Base-by-base conservation (phyloP, 176 grass and related monocot species). In the Triticum turgidum region DNA sequence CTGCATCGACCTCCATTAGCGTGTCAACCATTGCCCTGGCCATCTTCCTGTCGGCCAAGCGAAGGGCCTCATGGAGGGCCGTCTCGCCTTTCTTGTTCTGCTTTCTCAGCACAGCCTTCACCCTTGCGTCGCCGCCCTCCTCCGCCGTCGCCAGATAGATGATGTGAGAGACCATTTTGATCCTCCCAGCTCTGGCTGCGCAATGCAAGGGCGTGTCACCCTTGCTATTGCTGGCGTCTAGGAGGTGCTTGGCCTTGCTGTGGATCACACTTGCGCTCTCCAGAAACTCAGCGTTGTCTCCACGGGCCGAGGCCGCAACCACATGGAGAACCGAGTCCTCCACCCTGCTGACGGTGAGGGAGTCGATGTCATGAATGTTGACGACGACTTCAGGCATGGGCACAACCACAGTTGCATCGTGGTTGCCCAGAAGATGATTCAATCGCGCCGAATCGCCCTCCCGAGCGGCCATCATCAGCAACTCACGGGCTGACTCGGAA, bases 151-250 rank as follows among this genome's bases (percentile, higher is more conserved):
- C 61, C 18, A 66, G 61, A 9, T 11, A 0, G 32, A 85, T 69
- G 44, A 85, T 62, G 4, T 11, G 49, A 1, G 49, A 7, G 12
- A 77, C 17, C 83, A 84, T 84, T 9, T 21, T 0, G 18, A 76
- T 9, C 25, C 29, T 33, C 2, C 83, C 83, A 25, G 59, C 9
- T 52, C 41, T 76, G 4, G 72, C 56, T 17, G 83, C 71, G 18
- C 61, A 77, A 0, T 84, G 83, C 1, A 84, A 37, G 15, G 72
- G 72, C 27, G 72, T 84, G 24, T 84, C 83, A 0, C 83, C 83
- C 7, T 52, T 65, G 4, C 17, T 32, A 11, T 84, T 37, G 72
- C 11, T 5, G 4, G 59, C 13, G 7, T 8, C 27, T 11, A 76
- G 34, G 41, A 84, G 83, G 39, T 65, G 59, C 4, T 32, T 42